Base-by-base conservation (phyloP, 805 yeast genomes). In the Saccharomyces jurei region DNA sequence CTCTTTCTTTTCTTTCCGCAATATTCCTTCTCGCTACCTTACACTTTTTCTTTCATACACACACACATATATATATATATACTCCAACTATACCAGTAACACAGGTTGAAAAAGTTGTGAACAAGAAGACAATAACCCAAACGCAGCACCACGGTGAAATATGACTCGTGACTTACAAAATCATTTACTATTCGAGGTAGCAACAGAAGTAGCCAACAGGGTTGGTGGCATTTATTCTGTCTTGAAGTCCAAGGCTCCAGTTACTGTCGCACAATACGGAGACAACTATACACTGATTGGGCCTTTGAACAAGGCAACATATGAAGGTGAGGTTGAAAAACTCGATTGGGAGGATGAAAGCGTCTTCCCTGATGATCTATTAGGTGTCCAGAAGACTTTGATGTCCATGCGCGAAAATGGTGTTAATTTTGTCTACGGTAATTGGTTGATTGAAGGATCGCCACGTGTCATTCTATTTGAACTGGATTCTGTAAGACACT, bases 221-320 rank as follows among this genome's bases (percentile, higher is more conserved):
- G 98, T 92, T 26, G 99, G 99, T 51, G 99, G 99, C 36, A 92
- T 92, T 70, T 92, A 92, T 75, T 91, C 98, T 9, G 99, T 92
- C 52, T 79, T 92, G 66, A 94, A 94, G 71, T 89, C 97, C 11
- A 92, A 92, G 72, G 97, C 97, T 8, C 97, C 97, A 8, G 90
- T 91, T 56, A 92, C 99, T 10, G 92, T 87, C 51, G 90, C 95
- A 46, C 97, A 92, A 71, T 94, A 90, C 73, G 81, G 87, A 59
- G 89, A 86, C 63, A 79, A 96, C 53, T 92, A 92, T 73, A 83
- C 89, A 22, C 76, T 90, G 52, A 77, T 94, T 53, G 99, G 99
- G 4, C 96, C 97, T 0, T 77, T 88, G 62, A 86, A 89, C 74
- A 78, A 81, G 63, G 79, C 81, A 58, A 78, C 84, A 49, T 89